These are phyloP conservation scores for Fusarium sp. DNA, from an alignment of 2,329 filamentous ascomycete genomes.

Conservation along the genomic window DNA sequence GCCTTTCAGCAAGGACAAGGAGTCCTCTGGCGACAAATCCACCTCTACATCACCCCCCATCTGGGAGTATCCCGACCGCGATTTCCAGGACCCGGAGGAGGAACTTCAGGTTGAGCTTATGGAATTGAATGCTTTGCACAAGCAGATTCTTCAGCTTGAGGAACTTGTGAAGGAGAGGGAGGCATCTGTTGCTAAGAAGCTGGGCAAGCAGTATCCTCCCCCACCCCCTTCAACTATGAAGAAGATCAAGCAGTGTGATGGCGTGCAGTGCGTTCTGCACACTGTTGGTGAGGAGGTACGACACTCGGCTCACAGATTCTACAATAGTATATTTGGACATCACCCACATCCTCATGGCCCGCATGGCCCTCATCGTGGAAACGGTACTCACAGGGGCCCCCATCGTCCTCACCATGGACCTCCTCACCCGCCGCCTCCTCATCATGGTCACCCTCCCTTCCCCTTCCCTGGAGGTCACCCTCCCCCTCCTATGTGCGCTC, in stretches of 20 bases:
- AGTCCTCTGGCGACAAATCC: conserved; percentile 1
- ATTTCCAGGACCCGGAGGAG: conserved; percentile 45
- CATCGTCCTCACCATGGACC: conserved; percentile 39
- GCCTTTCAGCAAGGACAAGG: conserved; percentile 38
- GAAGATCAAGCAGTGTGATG: conserved; percentile 30
- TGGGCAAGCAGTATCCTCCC: conserved; percentile 41
- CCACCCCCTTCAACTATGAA: conserved; percentile 35
- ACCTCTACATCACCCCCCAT: not conserved
- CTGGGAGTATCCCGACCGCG: conserved; percentile 15
- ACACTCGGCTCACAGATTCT: conserved; percentile 40
- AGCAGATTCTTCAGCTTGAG: conserved; percentile 53
- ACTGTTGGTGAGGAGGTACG: conserved; percentile 52
- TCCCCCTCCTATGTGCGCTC: conserved; percentile 10
- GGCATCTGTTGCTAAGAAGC: conserved; percentile 49
- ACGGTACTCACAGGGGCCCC: conserved; percentile 14
- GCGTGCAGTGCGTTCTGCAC: conserved; percentile 52
- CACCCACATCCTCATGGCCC: conserved; percentile 22
- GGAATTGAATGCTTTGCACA: conserved; percentile 55
- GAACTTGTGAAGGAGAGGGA: conserved; percentile 55
- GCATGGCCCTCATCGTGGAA: conserved; percentile 27
- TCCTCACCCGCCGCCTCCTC: conserved; percentile 30
- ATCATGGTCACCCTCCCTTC: conserved; percentile 29
- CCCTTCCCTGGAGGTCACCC: conserved; percentile 40
- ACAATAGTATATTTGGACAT: conserved; percentile 29
- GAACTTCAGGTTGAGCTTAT: conserved; percentile 54